Percentiles rank a stretch among this genome's conserved stretches.
Evolutionary conservation across 2,329 filamentous ascomycete genomes (phyloP).

Genomic region (Fusarium sp.): DNA sequence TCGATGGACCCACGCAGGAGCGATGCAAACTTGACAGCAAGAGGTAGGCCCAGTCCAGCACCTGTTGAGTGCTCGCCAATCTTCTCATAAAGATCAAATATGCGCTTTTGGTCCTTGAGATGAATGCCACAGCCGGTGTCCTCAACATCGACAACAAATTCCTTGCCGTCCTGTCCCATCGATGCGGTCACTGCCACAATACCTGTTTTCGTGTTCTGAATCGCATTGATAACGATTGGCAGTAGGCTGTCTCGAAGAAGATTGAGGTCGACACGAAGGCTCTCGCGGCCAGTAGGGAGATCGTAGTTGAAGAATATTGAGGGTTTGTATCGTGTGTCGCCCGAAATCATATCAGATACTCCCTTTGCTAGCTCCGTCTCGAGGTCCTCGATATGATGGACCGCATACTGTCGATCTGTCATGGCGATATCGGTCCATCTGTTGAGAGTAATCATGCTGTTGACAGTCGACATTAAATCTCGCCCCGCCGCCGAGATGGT

Average conservation of each 20-base stretch:
- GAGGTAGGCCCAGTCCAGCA: conserved; percentile 56
- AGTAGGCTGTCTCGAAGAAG: conserved; percentile 57
- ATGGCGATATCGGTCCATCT: conserved; percentile 52
- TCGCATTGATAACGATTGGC: conserved; percentile 54
- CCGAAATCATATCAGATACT: not conserved
- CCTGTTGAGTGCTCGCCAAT: conserved; percentile 51
- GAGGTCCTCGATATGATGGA: conserved; percentile 19
- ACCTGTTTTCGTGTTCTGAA: conserved; percentile 54
- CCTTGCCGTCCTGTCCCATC: conserved; percentile 43
- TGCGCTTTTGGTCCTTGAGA: conserved; percentile 48
- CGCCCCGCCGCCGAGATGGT: conserved; percentile 54
- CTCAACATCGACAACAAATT: conserved; percentile 53
- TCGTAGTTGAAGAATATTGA: conserved; percentile 34
- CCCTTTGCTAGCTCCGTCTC: conserved; percentile 29
- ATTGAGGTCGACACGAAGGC: conserved; percentile 50
- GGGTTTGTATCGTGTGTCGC: conserved; percentile 17
- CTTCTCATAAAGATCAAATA: conserved; percentile 59
- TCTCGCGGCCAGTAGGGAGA: conserved; percentile 36
- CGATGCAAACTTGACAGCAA: conserved; percentile 55
- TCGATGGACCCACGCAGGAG: conserved; percentile 53
- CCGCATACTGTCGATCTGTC: conserved; percentile 45
- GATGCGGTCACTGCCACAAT: conserved; percentile 51
- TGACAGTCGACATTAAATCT: conserved; percentile 58
- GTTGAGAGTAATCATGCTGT: conserved; percentile 56
- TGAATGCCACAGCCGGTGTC: conserved; percentile 57